Conservation (phyloP, 2,329 filamentous ascomycete genomes). For the Alternaria gaisen region DNA sequence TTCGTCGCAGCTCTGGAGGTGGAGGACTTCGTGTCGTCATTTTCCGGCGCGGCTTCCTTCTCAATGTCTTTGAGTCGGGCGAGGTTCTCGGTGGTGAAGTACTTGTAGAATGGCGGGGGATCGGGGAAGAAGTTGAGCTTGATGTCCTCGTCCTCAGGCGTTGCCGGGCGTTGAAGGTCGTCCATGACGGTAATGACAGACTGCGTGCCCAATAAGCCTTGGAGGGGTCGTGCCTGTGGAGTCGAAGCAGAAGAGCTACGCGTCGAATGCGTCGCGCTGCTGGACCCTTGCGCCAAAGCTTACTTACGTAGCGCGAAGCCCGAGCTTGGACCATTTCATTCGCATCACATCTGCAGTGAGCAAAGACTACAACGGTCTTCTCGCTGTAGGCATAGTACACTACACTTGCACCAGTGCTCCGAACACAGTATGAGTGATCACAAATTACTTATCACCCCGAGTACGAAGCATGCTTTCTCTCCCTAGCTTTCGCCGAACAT, state of each 20-base stretch:
- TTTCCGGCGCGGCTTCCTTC: conserved; percentile 38
- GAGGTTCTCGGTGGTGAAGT: conserved; percentile 82
- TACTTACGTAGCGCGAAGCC: background rate
- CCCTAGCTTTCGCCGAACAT: conserved; percentile 2
- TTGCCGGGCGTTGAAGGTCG: conserved; percentile 21
- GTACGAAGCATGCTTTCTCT: background rate
- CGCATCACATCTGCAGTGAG: background rate
- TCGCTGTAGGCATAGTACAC: background rate
- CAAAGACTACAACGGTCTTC: background rate
- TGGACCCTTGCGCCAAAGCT: conserved; percentile 19
- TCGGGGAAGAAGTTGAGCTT: conserved; percentile 71
- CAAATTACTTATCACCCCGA: background rate
- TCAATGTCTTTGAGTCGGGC: conserved; percentile 65
- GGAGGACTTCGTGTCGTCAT: conserved; percentile 19
- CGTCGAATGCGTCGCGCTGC: conserved; percentile 1
- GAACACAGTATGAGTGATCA: background rate
- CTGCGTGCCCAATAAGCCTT: background rate
- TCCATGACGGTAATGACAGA: conserved; percentile 17
- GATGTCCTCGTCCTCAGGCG: conserved; percentile 31
- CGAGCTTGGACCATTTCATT: conserved; percentile 8
- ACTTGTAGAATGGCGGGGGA: conserved; percentile 88
- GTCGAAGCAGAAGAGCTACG: background rate
- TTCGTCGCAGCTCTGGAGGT: background rate
- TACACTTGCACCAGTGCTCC: background rate
- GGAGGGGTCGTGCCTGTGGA: background rate